phyloP scores from a whole-genome alignment of 805 yeast species.

The Hanseniaspora meyeri region DNA sequence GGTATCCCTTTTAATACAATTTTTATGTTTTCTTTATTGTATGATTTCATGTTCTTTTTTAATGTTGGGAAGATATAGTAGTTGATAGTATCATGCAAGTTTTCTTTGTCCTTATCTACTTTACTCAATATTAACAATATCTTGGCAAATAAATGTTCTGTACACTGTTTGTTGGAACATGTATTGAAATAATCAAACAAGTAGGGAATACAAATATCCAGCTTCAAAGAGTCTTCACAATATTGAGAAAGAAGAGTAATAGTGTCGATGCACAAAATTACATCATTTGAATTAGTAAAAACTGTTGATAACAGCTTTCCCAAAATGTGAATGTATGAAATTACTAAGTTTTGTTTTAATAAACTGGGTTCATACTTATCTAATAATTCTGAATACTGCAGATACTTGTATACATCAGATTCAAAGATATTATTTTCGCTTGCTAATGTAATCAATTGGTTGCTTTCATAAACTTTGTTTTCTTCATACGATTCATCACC shows the following conservation, averaged over 20 bases:
- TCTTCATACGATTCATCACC: slow-evolving; percentile 16
- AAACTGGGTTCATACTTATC: background rate
- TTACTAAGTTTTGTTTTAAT: slow-evolving; percentile 1
- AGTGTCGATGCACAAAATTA: slow-evolving; percentile 54
- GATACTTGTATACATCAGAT: background rate
- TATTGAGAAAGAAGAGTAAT: slow-evolving; percentile 64
- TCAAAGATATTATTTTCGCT: slow-evolving; percentile 17
- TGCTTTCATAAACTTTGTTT: slow-evolving; percentile 20
- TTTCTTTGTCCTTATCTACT: slow-evolving; percentile 26
- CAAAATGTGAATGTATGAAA: background rate
- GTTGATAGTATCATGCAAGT: slow-evolving; percentile 22
- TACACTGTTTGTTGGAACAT: slow-evolving; percentile 54
- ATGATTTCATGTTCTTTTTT: background rate
- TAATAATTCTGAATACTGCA: background rate
- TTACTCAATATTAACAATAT: slow-evolving; percentile 30
- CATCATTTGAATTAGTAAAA: slow-evolving; percentile 17
- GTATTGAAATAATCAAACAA: slow-evolving; percentile 53
- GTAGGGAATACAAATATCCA: slow-evolving; percentile 78
- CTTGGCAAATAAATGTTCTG: slow-evolving; percentile 49
- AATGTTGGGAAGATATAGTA: slow-evolving; percentile 7
- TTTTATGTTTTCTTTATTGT: background rate
- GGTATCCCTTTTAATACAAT: background rate
- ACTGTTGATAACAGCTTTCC: slow-evolving; percentile 18
- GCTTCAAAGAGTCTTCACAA: slow-evolving; percentile 66
- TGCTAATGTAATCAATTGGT: slow-evolving; percentile 31